Evolutionary conservation across 2,329 filamentous ascomycete genomes (phyloP).

Genomic region (Pestalotiopsis sp.): DNA sequence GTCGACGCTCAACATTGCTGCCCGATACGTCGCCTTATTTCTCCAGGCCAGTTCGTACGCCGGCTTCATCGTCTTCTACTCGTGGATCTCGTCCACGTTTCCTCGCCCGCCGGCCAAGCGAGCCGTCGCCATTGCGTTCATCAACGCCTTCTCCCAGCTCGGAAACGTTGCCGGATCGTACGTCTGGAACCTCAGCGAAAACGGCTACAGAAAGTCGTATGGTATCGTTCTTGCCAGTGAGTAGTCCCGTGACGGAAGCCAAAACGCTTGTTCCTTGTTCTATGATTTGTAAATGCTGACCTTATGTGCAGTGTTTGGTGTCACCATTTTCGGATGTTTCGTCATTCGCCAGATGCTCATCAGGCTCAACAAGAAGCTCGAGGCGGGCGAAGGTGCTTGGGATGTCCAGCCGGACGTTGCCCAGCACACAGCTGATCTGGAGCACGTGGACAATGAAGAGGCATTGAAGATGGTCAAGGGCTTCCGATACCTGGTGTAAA

Average conservation of each 20-base stretch:
- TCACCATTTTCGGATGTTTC: conserved; percentile 56
- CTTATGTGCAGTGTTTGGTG: conserved; percentile 50
- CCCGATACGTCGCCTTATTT: conserved; percentile 62
- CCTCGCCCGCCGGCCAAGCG: conserved; percentile 62
- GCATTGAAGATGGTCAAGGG: conserved; percentile 46
- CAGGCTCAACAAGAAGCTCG: conserved; percentile 49
- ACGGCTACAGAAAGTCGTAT: conserved; percentile 66
- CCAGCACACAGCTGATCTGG: conserved; percentile 39
- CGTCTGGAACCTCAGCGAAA: conserved; percentile 60
- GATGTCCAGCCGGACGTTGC: conserved; percentile 39
- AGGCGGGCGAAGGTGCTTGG: conserved; percentile 41
- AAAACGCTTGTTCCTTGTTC: not conserved
- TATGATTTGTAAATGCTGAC: not conserved
- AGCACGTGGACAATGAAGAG: conserved; percentile 44
- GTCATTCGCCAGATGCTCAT: conserved; percentile 48
- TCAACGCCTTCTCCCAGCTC: conserved; percentile 60
- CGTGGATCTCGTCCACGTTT: conserved; percentile 59
- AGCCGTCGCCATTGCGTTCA: conserved; percentile 61
- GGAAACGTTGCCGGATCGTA: conserved; percentile 64
- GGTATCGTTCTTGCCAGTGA: conserved; percentile 60
- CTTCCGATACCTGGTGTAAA: conserved; percentile 48
- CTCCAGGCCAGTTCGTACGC: conserved; percentile 60
- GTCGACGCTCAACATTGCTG: conserved; percentile 55
- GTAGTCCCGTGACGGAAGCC: not conserved
- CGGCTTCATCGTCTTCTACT: conserved; percentile 60